A percentile compares a stretch with the other conserved stretches of the same genome.
These are phyloP conservation scores for Arabis hirsuta DNA, from an alignment of 345 rosid species.

Conservation along the genomic window DNA sequence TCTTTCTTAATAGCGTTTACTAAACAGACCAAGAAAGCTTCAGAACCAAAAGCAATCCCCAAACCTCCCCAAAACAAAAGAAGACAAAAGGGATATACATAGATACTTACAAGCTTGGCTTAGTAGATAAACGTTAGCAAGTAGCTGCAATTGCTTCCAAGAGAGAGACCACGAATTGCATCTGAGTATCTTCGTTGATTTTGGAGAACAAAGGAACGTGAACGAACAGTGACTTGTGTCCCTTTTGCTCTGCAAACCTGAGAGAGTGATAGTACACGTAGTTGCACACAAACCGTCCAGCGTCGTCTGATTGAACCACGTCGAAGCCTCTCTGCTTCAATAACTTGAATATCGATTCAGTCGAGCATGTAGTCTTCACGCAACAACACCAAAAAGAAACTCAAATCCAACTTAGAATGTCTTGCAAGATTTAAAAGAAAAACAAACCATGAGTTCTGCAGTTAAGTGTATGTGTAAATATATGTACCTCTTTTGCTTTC, in stretches of 20 bases:
- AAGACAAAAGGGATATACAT: conserved; percentile 30
- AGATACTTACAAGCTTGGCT: conserved; percentile 26
- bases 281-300: conserved; percentile 80
- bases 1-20: conserved; percentile 6
- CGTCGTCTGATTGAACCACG: conserved; percentile 60
- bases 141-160: conserved; percentile 70
- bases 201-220: conserved; percentile 75
- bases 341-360: conserved; percentile 47
- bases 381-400: conserved; percentile 4
- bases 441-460: neutral
- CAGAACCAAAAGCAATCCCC: conserved; percentile 28
- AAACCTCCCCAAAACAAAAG: conserved; percentile 27
- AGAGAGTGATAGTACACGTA: conserved; percentile 80
- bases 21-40: neutral
- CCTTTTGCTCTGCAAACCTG: conserved; percentile 65
- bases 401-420: conserved; percentile 29
- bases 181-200: conserved; percentile 69
- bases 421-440: neutral
- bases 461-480: conserved; percentile 4
- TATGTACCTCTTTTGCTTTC: conserved; percentile 57
- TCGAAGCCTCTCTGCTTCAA: conserved; percentile 58
- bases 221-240: conserved; percentile 71
- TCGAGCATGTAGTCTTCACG: conserved; percentile 59
- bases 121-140: conserved; percentile 44
- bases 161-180: conserved; percentile 65